Evolutionary conservation across 176 grass and related monocot species (phyloP).

Genomic region (Tillandsia fasciculata): DNA sequence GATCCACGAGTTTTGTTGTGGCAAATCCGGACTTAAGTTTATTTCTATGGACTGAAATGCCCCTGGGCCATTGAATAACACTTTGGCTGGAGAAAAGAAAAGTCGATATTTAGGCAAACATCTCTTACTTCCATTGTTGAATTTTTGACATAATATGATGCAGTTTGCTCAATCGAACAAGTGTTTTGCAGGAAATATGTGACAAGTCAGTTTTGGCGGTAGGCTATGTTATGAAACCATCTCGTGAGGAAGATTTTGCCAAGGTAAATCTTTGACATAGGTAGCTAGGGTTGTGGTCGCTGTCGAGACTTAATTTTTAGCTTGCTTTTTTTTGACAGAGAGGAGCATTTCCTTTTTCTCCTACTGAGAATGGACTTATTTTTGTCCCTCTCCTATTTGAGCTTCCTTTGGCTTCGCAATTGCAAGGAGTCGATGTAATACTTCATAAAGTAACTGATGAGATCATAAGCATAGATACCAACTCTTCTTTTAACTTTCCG

Average conservation of each 20-base stretch:
- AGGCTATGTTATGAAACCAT: conserved; percentile 92
- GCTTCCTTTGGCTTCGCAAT: conserved; percentile 61
- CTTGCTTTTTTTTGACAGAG: conserved; percentile 47
- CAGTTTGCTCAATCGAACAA: background rate
- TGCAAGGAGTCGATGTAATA: conserved; percentile 65
- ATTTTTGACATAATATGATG: background rate
- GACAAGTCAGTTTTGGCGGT: conserved; percentile 40
- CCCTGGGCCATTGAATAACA: too few relatives aligned
- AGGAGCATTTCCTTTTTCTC: conserved; percentile 71
- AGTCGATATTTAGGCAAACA: background rate
- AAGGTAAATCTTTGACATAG: conserved; percentile 49
- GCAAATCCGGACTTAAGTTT: too few relatives aligned
- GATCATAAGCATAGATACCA: conserved; percentile 59
- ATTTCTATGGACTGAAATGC: too few relatives aligned
- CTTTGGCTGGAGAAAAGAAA: too few relatives aligned
- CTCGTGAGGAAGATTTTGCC: conserved; percentile 84
- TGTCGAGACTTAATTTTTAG: conserved; percentile 17
- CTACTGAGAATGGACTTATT: conserved; percentile 47
- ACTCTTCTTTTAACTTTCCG: conserved; percentile 48
- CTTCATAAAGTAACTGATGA: conserved; percentile 98
- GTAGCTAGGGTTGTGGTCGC: conserved; percentile 14
- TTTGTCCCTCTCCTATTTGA: conserved; percentile 82
- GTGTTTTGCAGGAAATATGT: conserved; percentile 37
- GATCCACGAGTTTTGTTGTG: too few relatives aligned
- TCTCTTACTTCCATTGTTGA: background rate